phyloP scores from a whole-genome alignment of 306 rosid species.

The Sindora glabra region DNA sequence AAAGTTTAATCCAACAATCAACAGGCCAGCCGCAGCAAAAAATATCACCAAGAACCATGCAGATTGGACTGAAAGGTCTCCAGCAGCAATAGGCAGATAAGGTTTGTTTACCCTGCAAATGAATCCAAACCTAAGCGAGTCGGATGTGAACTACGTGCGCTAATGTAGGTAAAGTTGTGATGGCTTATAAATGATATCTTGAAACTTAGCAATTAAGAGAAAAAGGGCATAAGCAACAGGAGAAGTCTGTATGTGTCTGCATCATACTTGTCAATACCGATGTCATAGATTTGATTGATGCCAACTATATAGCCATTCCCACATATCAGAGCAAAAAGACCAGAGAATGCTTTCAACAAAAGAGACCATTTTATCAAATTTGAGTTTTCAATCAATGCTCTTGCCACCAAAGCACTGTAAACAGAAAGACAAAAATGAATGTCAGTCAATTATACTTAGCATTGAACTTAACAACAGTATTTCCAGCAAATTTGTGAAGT shows the following conservation, averaged over 20 bases:
- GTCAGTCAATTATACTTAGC: background rate
- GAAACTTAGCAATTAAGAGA: background rate
- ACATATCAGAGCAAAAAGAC: constrained; percentile 79
- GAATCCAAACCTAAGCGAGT: constrained; percentile 7
- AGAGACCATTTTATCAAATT: constrained; percentile 92
- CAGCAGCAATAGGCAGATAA: constrained; percentile 94
- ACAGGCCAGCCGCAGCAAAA: constrained; percentile 72
- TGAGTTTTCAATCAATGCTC: constrained; percentile 86
- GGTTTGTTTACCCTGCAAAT: constrained; percentile 94
- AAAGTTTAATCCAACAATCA: constrained; percentile 68
- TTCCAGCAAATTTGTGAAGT: background rate
- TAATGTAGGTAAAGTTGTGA: background rate
- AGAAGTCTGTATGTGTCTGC: background rate
- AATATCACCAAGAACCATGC: constrained; percentile 89
- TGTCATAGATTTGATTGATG: constrained; percentile 94
- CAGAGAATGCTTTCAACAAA: constrained; percentile 75
- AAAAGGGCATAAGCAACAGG: background rate
- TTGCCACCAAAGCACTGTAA: constrained; percentile 82
- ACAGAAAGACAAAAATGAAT: constrained; percentile 17
- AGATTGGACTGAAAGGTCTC: constrained; percentile 90
- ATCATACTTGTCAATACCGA: constrained; percentile 85
- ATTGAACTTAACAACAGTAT: background rate
- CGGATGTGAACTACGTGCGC: background rate
- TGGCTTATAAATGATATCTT: background rate
- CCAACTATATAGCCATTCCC: constrained; percentile 98